Base-by-base conservation (phyloP, 1,284 basidiomycete species). In the Melanopsichium pennsylvanicum region DNA sequence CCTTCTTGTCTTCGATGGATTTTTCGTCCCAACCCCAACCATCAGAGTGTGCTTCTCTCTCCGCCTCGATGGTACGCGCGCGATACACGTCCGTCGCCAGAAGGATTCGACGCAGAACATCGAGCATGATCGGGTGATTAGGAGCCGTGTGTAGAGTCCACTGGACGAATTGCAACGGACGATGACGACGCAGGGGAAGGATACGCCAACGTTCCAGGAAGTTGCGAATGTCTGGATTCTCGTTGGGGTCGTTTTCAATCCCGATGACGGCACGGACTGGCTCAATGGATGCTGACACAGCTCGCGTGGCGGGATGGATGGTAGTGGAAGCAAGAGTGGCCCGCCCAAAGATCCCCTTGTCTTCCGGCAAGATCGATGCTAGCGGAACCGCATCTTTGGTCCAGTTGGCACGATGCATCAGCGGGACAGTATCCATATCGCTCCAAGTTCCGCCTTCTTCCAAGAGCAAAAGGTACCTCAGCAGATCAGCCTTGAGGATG, bases 381-480 rank as follows among this genome's bases (percentile, higher is more conserved):
- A 70, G 40, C 2, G 67, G 67, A 0, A 70, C 51, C 11, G 51
- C 47, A 35, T 69, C 57, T 25, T 57, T 64, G 32, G 60, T 49
- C 70, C 70, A 72, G 27, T 60, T 44, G 21, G 47, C 27, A 15
- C 57, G 46, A 10, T 55, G 56, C 66, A 68, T 61, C 26, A 72
- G 51, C 11, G 70, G 61, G 2, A 64, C 56, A 6, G 70, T 72
- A 39, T 74, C 71, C 69, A 74, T 67, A 18, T 74, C 71, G 44
- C 62, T 58, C 63, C 68, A 74, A 0, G 68, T 68, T 0, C 71
- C 71, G 7, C 71, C 71, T 29, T 69, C 63, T 10, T 64, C 31
- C 4, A 66, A 44, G 35, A 74, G 35, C 26, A 74, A 57, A n/a
- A 70, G 55, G 25, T 74, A 74, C 12, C 71, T 50, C 21, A 71